phyloP scores from a whole-genome alignment of 352 stramenopile genomes.

The Pythium grandisporangium region DNA sequence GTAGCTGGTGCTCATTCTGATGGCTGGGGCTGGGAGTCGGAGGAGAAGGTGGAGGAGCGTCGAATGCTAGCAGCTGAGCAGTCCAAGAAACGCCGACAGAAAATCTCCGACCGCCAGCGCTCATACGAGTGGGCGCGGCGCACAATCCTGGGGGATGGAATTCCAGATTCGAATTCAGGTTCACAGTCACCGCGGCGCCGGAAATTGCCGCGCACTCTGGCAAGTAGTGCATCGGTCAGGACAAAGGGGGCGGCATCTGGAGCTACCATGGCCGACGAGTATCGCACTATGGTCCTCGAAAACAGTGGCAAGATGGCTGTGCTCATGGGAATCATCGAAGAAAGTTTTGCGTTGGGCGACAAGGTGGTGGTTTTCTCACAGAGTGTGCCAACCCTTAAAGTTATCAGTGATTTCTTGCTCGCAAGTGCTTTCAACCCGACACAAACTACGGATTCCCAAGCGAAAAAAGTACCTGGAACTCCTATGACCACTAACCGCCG shows the following conservation, averaged over 20 bases:
- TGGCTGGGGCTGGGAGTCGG: constrained; percentile 61
- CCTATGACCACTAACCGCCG: constrained; percentile 27
- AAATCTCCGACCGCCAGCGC: constrained; percentile 43
- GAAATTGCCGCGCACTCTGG: constrained; percentile 7
- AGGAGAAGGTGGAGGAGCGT: constrained; percentile 48
- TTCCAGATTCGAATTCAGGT: neutral
- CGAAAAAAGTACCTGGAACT: too few relatives aligned
- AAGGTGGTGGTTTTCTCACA: constrained; percentile 88
- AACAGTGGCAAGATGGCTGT: constrained; percentile 80
- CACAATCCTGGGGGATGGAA: constrained; percentile 22
- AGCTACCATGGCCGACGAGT: constrained; percentile 5
- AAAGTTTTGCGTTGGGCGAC: constrained; percentile 64
- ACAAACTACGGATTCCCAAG: constrained; percentile 9
- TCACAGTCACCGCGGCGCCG: too few relatives aligned
- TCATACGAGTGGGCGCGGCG: constrained; percentile 56
- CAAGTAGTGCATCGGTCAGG: too few relatives aligned
- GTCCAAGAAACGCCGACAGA: constrained; percentile 47
- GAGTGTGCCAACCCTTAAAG: constrained; percentile 76
- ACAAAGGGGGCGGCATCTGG: too few relatives aligned
- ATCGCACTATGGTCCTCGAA: constrained; percentile 39
- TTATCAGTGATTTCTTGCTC: constrained; percentile 64
- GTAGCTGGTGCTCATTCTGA: constrained; percentile 1
- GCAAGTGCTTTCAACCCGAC: constrained; percentile 41
- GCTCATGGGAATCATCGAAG: constrained; percentile 60
- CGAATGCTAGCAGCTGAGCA: constrained; percentile 33